Base-by-base conservation (phyloP, 1,284 basidiomycete genomes). In the Apiotrichum akiyoshidainum region DNA sequence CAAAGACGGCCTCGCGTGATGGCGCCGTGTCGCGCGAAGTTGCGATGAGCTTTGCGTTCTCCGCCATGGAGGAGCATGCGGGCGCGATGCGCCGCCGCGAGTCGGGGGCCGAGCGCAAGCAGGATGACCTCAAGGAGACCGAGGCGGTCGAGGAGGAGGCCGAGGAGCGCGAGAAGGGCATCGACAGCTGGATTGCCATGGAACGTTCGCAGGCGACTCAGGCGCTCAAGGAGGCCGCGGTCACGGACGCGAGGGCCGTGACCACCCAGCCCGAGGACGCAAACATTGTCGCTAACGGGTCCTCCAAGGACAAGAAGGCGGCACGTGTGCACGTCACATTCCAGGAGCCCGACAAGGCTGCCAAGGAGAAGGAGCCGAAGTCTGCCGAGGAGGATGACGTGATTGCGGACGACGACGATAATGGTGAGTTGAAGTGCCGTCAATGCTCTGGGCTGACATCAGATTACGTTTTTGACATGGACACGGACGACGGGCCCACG, bases 391-490 rank as follows among this genome's bases (percentile, higher is more conserved):
- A 33, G 9, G 50, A 59, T 1, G 56, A 52, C 35, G 42, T 56
- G 7, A 64, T 67, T 44, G 59, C 55, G 52, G 52, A 45, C 46
- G 57, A 59, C 33, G 46, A 64, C 22, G 58, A 64, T 7, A 68
- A 68, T 13, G 69, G 68, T 69, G 57, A 63, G 67, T 52, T 39
- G 12, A 19, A 16, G 10, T 14, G 21, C 12, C 26, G 3, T 42
- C 19, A 31, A 7, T 3, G 7, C 7, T 4, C 46, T 5, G 2
- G 13, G 50, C 57, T 61, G 39, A 58, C 57, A 13, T 8, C 51
- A 75, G 76, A 74, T 39, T 68, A 73, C 52, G 74, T 78, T 17
- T 78, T 78, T 51, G 77, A 78, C 49, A 74, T 78, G 60, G 77
- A 78, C 40, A 59, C 71, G 19, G 74, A 76, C 34, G 70, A 71